Percentiles rank a stretch among this genome's conserved stretches.
Conservation (phyloP, 352 stramenopile species). For the Phytophthora ramorum region DNA sequence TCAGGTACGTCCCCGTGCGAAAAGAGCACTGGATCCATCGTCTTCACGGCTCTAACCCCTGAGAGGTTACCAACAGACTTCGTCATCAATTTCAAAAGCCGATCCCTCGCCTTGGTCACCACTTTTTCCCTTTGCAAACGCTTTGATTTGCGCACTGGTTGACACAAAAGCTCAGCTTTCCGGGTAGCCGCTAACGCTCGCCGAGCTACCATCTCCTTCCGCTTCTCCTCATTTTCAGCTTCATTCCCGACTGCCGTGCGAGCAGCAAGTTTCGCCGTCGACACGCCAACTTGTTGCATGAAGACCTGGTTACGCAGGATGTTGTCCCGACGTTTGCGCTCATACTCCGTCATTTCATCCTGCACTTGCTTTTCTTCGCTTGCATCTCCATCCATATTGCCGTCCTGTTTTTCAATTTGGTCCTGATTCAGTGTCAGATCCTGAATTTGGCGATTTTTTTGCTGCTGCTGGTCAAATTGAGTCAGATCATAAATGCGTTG, state of each 20-base stretch:
- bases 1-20: too few species aligned
- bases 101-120: background rate
- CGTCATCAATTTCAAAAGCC: background rate
- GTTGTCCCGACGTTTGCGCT: conserved; percentile 72
- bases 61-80: too few species aligned
- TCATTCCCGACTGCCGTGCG: conserved; percentile 43
- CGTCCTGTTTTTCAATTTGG: background rate
- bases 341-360: conserved; percentile 56
- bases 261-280: conserved; percentile 61
- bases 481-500: background rate
- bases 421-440: background rate
- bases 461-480: background rate
- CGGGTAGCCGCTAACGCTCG: background rate
- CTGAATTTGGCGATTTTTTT: background rate
- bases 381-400: background rate
- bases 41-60: too few species aligned
- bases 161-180: background rate
- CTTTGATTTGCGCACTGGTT: background rate
- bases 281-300: conserved; percentile 71
- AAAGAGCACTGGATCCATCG: too few species aligned
- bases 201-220: background rate
- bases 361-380: background rate
- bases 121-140: background rate
- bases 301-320: conserved; percentile 81
- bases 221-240: conserved; percentile 15